phyloP scores from a whole-genome alignment of 192 early-diverging fungal genomes.

The Coemansia sp. region DNA sequence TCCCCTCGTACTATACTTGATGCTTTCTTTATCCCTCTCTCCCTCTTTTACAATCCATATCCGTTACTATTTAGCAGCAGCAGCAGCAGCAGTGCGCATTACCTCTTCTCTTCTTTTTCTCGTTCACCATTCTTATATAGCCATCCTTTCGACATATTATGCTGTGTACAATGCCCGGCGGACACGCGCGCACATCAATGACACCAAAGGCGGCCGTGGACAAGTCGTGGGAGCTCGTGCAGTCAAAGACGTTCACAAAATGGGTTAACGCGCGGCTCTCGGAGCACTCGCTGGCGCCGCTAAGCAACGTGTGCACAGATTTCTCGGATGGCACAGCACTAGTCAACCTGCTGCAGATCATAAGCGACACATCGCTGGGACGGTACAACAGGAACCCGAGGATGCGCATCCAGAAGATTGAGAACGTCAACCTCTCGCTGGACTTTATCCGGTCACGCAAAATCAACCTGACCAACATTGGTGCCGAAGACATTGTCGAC shows the following conservation, averaged over 20 bases:
- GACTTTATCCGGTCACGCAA: slow-evolving; percentile 87
- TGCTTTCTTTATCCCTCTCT: too few species aligned
- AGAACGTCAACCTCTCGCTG: slow-evolving; percentile 92
- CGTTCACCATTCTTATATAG: background rate
- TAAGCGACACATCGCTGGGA: slow-evolving; percentile 85
- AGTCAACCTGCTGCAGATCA: slow-evolving; percentile 84
- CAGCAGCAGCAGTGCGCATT: too few species aligned
- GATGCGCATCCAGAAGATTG: slow-evolving; percentile 92
- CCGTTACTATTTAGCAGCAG: too few species aligned
- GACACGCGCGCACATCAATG: slow-evolving; percentile 25
- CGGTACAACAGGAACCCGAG: slow-evolving; percentile 85
- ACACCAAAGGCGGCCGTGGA: slow-evolving; percentile 23
- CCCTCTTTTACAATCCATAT: too few species aligned
- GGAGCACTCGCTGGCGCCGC: slow-evolving; percentile 48
- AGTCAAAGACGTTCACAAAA: slow-evolving; percentile 86
- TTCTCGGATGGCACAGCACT: slow-evolving; percentile 68
- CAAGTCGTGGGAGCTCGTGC: slow-evolving; percentile 81
- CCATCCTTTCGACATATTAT: background rate
- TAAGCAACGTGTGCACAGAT: slow-evolving; percentile 61
- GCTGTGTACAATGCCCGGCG: slow-evolving; percentile 37
- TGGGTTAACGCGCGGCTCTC: slow-evolving; percentile 83
- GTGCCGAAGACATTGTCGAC: slow-evolving; percentile 97
- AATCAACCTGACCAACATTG: slow-evolving; percentile 92
- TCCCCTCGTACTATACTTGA: too few species aligned
- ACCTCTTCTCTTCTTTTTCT: background rate